Evolutionary conservation across 305 asterid genomes (phyloP), one percentile per base, ranked within the genome.

Genomic region (Salvia sclarea): DNA sequence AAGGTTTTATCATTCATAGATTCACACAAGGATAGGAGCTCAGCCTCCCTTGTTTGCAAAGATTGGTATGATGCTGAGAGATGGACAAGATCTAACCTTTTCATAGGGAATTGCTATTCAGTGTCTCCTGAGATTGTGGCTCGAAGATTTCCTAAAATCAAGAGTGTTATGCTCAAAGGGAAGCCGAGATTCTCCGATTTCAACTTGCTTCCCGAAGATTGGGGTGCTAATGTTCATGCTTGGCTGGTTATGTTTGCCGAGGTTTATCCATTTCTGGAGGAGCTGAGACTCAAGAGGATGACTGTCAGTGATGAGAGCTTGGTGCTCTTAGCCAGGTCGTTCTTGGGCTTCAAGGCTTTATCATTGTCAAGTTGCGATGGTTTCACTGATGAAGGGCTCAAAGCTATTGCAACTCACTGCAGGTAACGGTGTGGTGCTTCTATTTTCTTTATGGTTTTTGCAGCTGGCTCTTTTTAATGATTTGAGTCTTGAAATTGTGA

Each of bases 1-100:
- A 84, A 82, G 54, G 90, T 91, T 21, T 81, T 91, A 21, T 83
- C 96, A 3, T 76, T 87, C 65, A 72, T 91, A 55, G 81, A 82
- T 24, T 81, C 86, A 35, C 87, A 75, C 72, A 81, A 80, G 70
- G 98, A 91, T 59, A 72, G 96, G 64, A 84, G 84, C 81, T 79
- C 96, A 44, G 83, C 85, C 57, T 91, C 98, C 47, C 83, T 89
- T 55, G 98, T 91, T n/a, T 85, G 92, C 72, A 91, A 80, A 69
- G 89, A 84, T 55, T 87, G 98, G 98, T 89, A 91, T 56, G 78
- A 87, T 63, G 95, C 98, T 0, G 98, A 91, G 79, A 80, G 98
- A 17, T 89, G 96, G 98, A 83, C 90, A 20, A 80, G 98, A 76
- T 80, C 90, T 14, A 91, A 85, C 71, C 67, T 91, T 21, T 91